Evolutionary conservation across 2,329 filamentous ascomycete genomes (phyloP).

Genomic region (Cryphonectria carpinicola): DNA sequence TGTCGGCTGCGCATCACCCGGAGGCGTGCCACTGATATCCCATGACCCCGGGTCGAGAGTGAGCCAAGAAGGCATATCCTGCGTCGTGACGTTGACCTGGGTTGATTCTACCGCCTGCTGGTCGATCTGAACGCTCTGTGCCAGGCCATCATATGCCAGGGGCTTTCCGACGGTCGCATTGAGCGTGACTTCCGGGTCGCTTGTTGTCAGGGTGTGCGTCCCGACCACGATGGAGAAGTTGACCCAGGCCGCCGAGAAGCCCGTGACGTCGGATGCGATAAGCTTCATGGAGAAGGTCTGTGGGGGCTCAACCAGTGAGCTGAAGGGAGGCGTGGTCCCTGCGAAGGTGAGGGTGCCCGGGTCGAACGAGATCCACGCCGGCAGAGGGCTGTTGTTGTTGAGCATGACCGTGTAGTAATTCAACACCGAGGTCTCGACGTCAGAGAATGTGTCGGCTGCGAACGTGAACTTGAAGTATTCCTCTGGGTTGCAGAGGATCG

Average conservation of each 20-base stretch:
- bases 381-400: slow-evolving; percentile 77
- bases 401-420: slow-evolving; percentile 76
- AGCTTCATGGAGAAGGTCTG: slow-evolving; percentile 74
- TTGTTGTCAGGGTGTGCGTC: slow-evolving; percentile 69
- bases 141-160: slow-evolving; percentile 58
- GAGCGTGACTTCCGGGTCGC: slow-evolving; percentile 58
- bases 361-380: slow-evolving; percentile 84
- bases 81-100: slow-evolving; percentile 56
- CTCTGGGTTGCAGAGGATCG: slow-evolving; percentile 60
- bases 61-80: slow-evolving; percentile 70
- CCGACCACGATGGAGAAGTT: slow-evolving; percentile 75
- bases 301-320: slow-evolving; percentile 66
- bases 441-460: slow-evolving; percentile 65
- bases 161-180: slow-evolving; percentile 58
- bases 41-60: slow-evolving; percentile 65
- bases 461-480: slow-evolving; percentile 58
- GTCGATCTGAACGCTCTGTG: slow-evolving; percentile 60
- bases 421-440: slow-evolving; percentile 51
- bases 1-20: slow-evolving; percentile 58
- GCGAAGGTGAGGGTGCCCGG: slow-evolving; percentile 65
- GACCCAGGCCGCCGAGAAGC: slow-evolving; percentile 70
- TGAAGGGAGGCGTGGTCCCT: slow-evolving; percentile 69
- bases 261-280: slow-evolving; percentile 78
- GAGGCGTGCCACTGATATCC: slow-evolving; percentile 66
- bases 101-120: slow-evolving; percentile 50